Base-by-base conservation (phyloP, 2,329 filamentous ascomycete species). In the Pestalotiopsis sp. region DNA sequence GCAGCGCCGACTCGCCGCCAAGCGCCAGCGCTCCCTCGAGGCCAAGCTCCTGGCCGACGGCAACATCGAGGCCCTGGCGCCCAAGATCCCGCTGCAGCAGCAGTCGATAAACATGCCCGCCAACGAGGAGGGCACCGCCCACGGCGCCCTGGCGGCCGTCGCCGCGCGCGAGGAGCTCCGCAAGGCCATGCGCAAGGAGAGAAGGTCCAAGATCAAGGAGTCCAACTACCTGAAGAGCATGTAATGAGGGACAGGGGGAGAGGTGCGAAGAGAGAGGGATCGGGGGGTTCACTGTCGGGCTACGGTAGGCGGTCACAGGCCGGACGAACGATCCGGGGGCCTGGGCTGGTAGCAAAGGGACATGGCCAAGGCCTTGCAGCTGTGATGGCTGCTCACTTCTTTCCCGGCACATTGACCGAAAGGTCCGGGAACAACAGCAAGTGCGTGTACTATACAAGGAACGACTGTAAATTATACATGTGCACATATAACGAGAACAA, bases 211-310 rank as follows among this genome's bases (percentile, higher is more conserved):
- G 80, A 96, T 96, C 76, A 95, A 94, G 88, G 93, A 96, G 84
- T 82, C 81, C 77, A 96, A 96, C 82, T 96, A 94, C 86, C 87
- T 96, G 81, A 92, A 91, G 86, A 88, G 89, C 57, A 93, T 94
- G 91, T 89, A 84, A 82, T 24, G 24, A 9, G 59, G 1, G 17
- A 3, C 14, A 6, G 22, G 4, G 7, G 59, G 39, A 11, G 20
- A 35, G 22, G 22, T 11, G 57, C 4, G 57, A 35, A 13, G 10
- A 35, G 10, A 35, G 22, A n/a, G 24, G 14, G 6, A 26, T 59
- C 5, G 24, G 26, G 24, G 4, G 26, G 26, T 4, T 17, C 26
- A 17, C 57, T 14, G 57, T 35, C 7, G 9, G 14, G 24, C n/a
- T 44, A 44, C 40, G 40, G 13, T 5, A 44, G 13, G 17, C 17